Base-by-base conservation (phyloP, 306 rosid genomes). In the Fragaria ananassa region DNA sequence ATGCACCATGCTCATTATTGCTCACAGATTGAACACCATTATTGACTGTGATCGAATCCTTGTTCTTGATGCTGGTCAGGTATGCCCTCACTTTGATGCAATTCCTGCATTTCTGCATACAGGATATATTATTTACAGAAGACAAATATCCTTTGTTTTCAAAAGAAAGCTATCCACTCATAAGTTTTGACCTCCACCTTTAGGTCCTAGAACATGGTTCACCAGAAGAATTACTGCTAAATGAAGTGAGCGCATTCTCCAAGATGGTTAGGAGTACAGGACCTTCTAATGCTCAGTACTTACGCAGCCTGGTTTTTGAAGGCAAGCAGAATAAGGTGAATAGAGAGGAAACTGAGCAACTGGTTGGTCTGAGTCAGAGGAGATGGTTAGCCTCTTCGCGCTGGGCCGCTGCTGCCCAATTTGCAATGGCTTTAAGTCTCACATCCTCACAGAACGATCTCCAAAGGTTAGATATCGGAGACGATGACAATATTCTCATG, bases 261-360 rank as follows among this genome's bases (percentile, higher is more conserved):
- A 86, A 82, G 84, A 93, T 93, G 96, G 91, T 93, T 76, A 88
- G 86, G 56, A 93, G 98, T 31, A 93, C 98, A 29, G 98, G 98
- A 70, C 78, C 86, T 60, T 91, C 87, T 66, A 93, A 93, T 86
- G 98, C 97, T 51, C 71, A 90, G 72, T 91, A 88, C 82, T 81
- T 93, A 54, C 57, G 90, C 18, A 75, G 85, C 81, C 78, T 90
- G 42, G 96, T 74, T 46, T 81, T 90, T 4, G 86, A 60, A 71
- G 82, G 58, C 25, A 83, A 77, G 72, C 75, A 42, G 71, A 76
- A 62, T 14, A 71, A 77, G 76, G 56, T 77, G 29, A 60, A 15
- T 37, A 29, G 74, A 31, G 87, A 83, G 51, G 69, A 70, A 54
- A 57, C 25, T n/a, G 63, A 63, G 74, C 81, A 62, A 60, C 42